Conservation (phyloP, 352 stramenopile genomes). For the Phytophthora tentaculata region DNA sequence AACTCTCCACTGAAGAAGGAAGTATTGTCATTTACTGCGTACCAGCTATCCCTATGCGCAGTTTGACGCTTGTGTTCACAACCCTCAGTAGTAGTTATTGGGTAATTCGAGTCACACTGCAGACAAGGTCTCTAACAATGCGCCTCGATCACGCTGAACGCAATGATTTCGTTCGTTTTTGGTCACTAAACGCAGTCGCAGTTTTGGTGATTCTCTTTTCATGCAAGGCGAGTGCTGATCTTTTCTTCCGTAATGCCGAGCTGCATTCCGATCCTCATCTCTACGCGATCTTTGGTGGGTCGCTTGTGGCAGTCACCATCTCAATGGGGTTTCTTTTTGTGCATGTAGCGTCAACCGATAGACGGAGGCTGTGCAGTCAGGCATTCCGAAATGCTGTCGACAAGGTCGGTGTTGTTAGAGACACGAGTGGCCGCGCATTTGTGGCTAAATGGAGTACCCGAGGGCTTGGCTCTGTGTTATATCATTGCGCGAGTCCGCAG, state of each 20-base stretch:
- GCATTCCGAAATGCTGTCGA: too few species aligned
- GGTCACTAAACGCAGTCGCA: constrained; percentile 17
- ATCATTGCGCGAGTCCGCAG: constrained; percentile 32
- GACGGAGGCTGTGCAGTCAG: not conserved
- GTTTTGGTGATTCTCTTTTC: constrained; percentile 36
- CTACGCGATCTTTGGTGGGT: constrained; percentile 41
- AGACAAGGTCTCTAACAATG: constrained; percentile 28
- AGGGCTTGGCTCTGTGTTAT: constrained; percentile 25
- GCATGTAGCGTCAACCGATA: constrained; percentile 13
- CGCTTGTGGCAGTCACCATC: constrained; percentile 29
- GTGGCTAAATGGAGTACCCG: constrained; percentile 31
- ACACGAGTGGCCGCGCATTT: constrained; percentile 20
- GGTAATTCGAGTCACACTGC: constrained; percentile 40
- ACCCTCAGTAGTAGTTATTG: constrained; percentile 43
- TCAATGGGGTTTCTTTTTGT: constrained; percentile 32
- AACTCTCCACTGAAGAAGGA: constrained; percentile 28
- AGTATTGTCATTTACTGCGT: constrained; percentile 37
- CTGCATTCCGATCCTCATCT: constrained; percentile 43
- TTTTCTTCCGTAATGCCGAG: constrained; percentile 26
- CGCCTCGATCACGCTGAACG: constrained; percentile 25
- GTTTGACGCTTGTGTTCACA: constrained; percentile 33
- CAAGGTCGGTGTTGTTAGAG: not conserved
- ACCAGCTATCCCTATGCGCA: constrained; percentile 35
- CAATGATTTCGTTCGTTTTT: constrained; percentile 29
- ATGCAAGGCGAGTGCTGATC: constrained; percentile 34